Base-by-base conservation (phyloP, 352 stramenopile genomes). In the Pythium dissimile region DNA sequence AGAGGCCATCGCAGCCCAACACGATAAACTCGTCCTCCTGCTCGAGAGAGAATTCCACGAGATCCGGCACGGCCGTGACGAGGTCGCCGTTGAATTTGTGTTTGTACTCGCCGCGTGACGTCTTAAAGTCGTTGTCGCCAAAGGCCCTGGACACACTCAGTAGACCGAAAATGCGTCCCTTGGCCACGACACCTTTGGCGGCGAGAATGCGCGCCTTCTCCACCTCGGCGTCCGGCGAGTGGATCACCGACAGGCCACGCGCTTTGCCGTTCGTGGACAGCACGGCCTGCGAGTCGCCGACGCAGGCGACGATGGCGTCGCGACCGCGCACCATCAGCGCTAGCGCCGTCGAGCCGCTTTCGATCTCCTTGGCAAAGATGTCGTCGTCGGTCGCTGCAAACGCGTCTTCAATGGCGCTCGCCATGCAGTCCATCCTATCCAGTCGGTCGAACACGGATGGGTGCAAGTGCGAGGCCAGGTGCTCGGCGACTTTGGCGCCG, bases 121-220 rank as follows among this genome's bases (percentile, higher is more conserved):
- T 94, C 68, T 95, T 95, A 53, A 95, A 90, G 46, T 92, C 81
- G 48, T 84, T 89, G 67, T 95, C 85, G 15, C 86, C 86, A 63
- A 95, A 95, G 1, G 86, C 82, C 13, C 86, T 66, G 6, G 86
- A 94, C 13, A 95, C 86, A 5, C 78, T 80, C 0, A 95, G 59
- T 54, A 92, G 79, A 9, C 86, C 86, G 63, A 94, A 93, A 43
- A 97, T 91, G 38, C 86, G 69, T 37, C 84, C 86, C 45, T 96
- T 89, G 4, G 84, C 67, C 48, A 96, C 79, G 21, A 85, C 73
- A 43, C 89, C 89, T 42, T 93, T 92, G 28, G 85, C 85, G 5
- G 78, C 70, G 5, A 89, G 64, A 52, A 97, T 96, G 28, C 89
- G 79, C 28, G 80, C 75, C 38, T 83, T 78, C 67, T 97, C 89